phyloP scores from a whole-genome alignment of 768 basidiomycete genomes.

The Xerocomellus amylosporus region DNA sequence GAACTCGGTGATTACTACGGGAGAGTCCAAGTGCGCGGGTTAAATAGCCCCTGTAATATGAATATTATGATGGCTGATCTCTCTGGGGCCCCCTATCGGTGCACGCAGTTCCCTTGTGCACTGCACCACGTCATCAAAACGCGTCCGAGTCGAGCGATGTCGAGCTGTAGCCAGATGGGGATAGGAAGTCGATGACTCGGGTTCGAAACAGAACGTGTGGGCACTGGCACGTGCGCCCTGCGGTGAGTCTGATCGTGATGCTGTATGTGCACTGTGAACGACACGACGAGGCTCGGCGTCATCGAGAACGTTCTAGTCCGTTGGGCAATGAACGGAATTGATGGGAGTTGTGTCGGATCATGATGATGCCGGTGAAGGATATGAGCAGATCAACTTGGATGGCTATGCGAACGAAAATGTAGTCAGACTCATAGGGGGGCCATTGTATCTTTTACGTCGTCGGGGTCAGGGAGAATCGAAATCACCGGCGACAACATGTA shows the following conservation, averaged over 20 bases:
- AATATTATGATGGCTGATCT: neutral
- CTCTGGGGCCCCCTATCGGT: neutral
- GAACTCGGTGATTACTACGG: constrained; percentile 5
- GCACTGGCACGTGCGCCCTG: neutral
- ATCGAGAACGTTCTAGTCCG: neutral
- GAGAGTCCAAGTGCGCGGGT: neutral
- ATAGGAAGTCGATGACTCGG: neutral
- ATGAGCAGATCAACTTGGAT: neutral
- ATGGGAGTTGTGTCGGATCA: neutral
- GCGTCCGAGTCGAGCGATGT: neutral
- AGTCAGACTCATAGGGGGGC: too few relatives aligned
- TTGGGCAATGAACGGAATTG: neutral
- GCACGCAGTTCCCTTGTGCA: neutral
- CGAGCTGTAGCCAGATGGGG: neutral
- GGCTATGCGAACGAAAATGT: neutral
- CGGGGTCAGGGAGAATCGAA: too few relatives aligned
- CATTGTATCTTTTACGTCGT: too few relatives aligned
- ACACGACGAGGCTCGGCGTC: neutral
- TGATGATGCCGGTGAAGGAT: neutral
- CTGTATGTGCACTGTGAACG: neutral
- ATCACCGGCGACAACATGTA: too few relatives aligned
- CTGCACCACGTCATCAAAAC: neutral
- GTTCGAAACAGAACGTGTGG: neutral
- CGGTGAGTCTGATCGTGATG: neutral
- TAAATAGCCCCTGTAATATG: neutral